Percentiles rank a stretch among this genome's conserved stretches.
phyloP scores from a whole-genome alignment of 2,329 filamentous ascomycete genomes.

The Paracorniculantispora psalliotae region DNA sequence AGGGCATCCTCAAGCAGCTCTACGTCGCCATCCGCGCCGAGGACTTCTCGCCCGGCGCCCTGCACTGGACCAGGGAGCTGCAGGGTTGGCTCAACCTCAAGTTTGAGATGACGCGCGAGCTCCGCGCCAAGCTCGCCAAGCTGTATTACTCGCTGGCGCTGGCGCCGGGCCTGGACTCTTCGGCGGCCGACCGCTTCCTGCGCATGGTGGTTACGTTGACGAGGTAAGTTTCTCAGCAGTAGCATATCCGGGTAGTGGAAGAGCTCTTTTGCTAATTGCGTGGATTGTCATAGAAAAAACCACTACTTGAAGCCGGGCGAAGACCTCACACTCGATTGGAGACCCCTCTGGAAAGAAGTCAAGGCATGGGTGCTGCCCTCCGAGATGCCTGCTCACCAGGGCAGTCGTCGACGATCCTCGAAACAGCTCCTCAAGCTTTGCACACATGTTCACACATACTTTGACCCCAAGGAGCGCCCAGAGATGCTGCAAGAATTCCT shows the following conservation, averaged over 20 bases:
- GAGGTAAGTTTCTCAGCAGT: conserved; percentile 69
- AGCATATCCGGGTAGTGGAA: no score
- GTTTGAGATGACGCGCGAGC: conserved; percentile 86
- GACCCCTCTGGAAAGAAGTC: conserved; percentile 84
- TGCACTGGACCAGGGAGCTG: conserved; percentile 96
- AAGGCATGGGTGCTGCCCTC: conserved; percentile 84
- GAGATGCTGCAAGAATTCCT: conserved; percentile 76
- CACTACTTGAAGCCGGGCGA: conserved; percentile 89
- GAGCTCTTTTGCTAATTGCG: no score
- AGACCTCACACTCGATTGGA: conserved; percentile 90
- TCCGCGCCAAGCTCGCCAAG: conserved; percentile 77
- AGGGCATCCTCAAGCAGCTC: conserved; percentile 86
- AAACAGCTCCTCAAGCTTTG: conserved; percentile 80
- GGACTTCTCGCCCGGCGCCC: conserved; percentile 86
- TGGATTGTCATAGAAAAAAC: conserved; percentile 64
- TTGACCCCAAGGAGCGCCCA: conserved; percentile 81
- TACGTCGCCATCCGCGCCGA: conserved; percentile 89
- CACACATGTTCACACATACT: conserved; percentile 85
- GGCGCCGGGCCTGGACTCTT: conserved; percentile 79
- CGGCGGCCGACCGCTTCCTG: conserved; percentile 81
- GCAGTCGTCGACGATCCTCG: conserved; percentile 48
- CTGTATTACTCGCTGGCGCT: conserved; percentile 93
- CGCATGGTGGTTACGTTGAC: conserved; percentile 95
- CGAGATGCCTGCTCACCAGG: conserved; percentile 66
- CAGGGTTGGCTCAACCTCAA: conserved; percentile 94